These are phyloP conservation scores for Fusarium miscanthi DNA, from an alignment of 2,329 filamentous ascomycete genomes.

Conservation along the genomic window DNA sequence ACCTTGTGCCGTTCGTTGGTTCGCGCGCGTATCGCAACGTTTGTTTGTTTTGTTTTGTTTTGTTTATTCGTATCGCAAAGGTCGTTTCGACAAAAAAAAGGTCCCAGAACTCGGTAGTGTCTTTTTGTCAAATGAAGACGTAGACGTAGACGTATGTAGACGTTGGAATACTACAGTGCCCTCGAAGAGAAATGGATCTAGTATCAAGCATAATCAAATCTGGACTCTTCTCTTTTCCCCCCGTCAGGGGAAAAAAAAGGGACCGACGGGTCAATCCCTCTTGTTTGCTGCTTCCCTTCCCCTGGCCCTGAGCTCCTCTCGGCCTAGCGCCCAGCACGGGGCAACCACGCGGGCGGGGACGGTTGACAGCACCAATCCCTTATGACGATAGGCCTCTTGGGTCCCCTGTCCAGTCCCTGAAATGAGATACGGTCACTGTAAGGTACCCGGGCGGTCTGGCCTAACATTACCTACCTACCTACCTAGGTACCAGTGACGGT, in stretches of 20 bases:
- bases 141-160: neutral
- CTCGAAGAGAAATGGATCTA: slow-evolving; percentile 3
- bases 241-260: slow-evolving; percentile 42
- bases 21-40: slow-evolving; percentile 9
- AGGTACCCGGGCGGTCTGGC: slow-evolving; percentile 31
- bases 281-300: slow-evolving; percentile 8
- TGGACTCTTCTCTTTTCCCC: slow-evolving; percentile 24
- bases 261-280: slow-evolving; percentile 15
- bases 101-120: neutral
- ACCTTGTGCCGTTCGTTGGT: slow-evolving; percentile 7
- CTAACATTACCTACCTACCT: neutral
- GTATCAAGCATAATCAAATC: slow-evolving; percentile 9
- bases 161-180: neutral
- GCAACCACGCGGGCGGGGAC: slow-evolving; percentile 33
- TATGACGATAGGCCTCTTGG: slow-evolving; percentile 16
- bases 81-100: neutral
- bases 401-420: slow-evolving; percentile 36
- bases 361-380: slow-evolving; percentile 9
- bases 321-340: slow-evolving; percentile 38
- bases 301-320: slow-evolving; percentile 32
- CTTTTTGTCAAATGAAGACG: neutral
- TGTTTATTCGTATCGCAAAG: slow-evolving; percentile 14
- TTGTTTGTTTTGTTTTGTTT: slow-evolving; percentile 12
- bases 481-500: neutral
- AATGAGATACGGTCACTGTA: slow-evolving; percentile 35